Percentiles rank a stretch among this genome's conserved stretches.
Conservation (phyloP, 768 basidiomycete genomes). For the Lentinus brumalis region DNA sequence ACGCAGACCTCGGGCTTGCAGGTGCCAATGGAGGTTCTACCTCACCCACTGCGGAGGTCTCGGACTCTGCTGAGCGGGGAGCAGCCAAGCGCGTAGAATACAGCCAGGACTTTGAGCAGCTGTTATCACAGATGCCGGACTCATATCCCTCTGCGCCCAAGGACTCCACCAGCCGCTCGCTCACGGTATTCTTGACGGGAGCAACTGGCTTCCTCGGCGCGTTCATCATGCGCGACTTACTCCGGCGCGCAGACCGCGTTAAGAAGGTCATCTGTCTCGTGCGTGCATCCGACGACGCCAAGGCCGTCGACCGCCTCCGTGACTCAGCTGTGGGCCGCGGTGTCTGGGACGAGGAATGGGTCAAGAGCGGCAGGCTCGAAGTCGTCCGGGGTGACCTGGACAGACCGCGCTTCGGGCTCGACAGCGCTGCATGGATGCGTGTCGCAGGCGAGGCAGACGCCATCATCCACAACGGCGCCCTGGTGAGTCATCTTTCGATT, state of each 20-base stretch:
- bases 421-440: conserved; percentile 60
- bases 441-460: conserved; percentile 76
- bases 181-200: conserved; percentile 93
- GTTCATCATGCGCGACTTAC: conserved; percentile 82
- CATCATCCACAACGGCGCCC: conserved; percentile 93
- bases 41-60: not conserved
- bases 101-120: conserved; percentile 70
- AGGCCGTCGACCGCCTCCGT: conserved; percentile 68
- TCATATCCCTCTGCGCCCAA: conserved; percentile 63
- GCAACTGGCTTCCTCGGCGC: conserved; percentile 97
- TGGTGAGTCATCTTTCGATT: conserved; percentile 55
- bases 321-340: conserved; percentile 76
- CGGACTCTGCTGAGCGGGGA: not conserved
- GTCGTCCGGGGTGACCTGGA: conserved; percentile 86
- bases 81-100: conserved; percentile 54
- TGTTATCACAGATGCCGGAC: conserved; percentile 57
- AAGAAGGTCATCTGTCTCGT: conserved; percentile 92
- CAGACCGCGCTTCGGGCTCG: conserved; percentile 72
- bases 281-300: conserved; percentile 62
- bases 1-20: conserved; percentile 78
- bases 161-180: conserved; percentile 51
- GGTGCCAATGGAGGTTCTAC: conserved; percentile 23
- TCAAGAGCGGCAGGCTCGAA: conserved; percentile 63
- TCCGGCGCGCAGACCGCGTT: conserved; percentile 62
- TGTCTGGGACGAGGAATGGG: conserved; percentile 90